phyloP scores from a whole-genome alignment of 768 basidiomycete genomes.

The Pleurotus sapidus region DNA sequence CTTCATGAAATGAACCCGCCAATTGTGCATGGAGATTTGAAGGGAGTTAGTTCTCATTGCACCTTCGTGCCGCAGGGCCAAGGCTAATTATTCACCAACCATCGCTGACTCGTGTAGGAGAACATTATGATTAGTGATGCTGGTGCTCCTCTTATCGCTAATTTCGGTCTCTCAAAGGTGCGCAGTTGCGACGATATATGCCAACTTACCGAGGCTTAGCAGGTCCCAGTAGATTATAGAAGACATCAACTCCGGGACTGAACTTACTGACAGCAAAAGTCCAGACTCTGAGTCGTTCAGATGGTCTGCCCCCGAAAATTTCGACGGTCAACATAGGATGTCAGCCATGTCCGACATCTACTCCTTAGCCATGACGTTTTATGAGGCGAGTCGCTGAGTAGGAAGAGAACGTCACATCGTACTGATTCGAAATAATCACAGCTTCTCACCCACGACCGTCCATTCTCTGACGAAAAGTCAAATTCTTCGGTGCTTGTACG shows the following conservation, averaged over 20 bases:
- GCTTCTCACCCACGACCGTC: neutral
- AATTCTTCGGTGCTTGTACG: neutral
- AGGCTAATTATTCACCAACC: neutral
- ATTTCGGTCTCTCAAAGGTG: neutral
- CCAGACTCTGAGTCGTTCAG: neutral
- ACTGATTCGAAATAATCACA: neutral
- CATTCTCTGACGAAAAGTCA: neutral
- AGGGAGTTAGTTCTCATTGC: conserved; percentile 11
- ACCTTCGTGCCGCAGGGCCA: no score
- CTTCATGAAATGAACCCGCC: conserved; percentile 16
- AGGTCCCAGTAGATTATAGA: neutral
- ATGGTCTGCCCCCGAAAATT: neutral
- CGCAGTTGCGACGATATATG: neutral
- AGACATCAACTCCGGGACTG: neutral
- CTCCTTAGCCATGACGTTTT: neutral
- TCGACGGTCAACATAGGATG: neutral
- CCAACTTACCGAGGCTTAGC: neutral
- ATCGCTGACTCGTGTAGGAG: neutral
- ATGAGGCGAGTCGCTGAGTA: neutral
- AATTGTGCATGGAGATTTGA: conserved; percentile 25
- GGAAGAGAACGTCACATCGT: no score
- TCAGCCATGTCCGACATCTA: neutral
- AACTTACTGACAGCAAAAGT: neutral
- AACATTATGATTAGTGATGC: neutral
- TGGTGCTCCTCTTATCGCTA: neutral